Evolutionary conservation across 306 rosid genomes (phyloP).

Genomic region (Oemleria cerasiformis): DNA sequence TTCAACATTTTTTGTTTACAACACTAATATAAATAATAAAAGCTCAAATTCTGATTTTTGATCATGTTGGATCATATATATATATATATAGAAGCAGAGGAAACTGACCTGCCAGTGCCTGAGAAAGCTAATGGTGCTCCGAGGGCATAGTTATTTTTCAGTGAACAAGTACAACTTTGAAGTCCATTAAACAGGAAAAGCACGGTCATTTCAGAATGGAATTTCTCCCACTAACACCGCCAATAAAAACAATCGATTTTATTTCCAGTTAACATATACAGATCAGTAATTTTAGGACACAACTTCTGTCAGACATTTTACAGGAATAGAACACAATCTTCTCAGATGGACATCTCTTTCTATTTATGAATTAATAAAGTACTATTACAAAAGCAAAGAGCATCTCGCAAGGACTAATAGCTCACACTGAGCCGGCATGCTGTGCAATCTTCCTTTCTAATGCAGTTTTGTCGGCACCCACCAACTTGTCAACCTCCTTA

Average conservation of each 20-base stretch:
- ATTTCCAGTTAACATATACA: neutral
- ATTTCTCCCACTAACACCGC: neutral
- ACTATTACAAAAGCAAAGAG: conserved; percentile 12
- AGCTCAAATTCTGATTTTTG: neutral
- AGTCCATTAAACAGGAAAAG: neutral
- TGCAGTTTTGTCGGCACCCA: conserved; percentile 59
- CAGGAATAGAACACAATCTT: conserved; percentile 18
- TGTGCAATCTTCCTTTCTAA: conserved; percentile 65
- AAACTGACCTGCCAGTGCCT: neutral
- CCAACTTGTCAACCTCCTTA: conserved; percentile 61
- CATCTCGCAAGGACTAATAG: conserved; percentile 8
- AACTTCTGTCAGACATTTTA: conserved; percentile 20
- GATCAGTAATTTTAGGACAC: neutral
- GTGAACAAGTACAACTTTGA: neutral
- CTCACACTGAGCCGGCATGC: conserved; percentile 45
- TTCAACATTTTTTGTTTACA: neutral
- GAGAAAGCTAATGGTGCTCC: neutral
- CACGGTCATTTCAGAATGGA: neutral
- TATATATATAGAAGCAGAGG: neutral
- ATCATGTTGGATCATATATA: neutral
- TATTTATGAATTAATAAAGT: conserved; percentile 7
- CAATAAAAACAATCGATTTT: neutral
- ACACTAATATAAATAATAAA: neutral
- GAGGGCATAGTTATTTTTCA: no score
- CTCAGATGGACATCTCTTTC: neutral